Evolutionary conservation across 257 asterid species (phyloP).

Genomic region (Rehmannia glutinosa): DNA sequence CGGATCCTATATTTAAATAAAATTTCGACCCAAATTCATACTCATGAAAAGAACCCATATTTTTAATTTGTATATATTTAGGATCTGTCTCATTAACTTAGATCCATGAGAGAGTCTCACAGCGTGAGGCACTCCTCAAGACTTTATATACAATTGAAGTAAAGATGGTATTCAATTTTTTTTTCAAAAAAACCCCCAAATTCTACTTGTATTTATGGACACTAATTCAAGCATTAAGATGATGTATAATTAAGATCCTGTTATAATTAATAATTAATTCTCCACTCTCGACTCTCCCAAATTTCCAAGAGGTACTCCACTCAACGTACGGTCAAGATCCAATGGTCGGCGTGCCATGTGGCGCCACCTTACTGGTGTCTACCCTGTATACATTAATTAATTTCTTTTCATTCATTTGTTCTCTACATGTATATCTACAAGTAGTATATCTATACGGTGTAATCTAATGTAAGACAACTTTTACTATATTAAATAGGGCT

Average conservation of each 20-base stretch:
- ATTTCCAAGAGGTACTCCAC: conserved; percentile 38
- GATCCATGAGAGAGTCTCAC: too few species aligned
- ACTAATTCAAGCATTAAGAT: conserved; percentile 14
- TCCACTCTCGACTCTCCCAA: neutral
- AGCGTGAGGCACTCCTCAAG: too few species aligned
- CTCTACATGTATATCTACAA: neutral
- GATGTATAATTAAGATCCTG: conserved; percentile 9
- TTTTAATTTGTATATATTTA: too few species aligned
- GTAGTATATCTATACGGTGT: neutral
- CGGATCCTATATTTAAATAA: too few species aligned
- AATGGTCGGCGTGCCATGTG: conserved; percentile 40
- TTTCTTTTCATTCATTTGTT: neutral
- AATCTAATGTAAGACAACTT: conserved; percentile 15
- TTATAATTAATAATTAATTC: neutral
- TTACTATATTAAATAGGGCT: neutral
- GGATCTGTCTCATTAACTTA: too few species aligned
- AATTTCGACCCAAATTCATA: too few species aligned
- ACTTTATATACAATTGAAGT: too few species aligned
- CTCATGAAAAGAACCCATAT: too few species aligned
- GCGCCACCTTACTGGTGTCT: conserved; percentile 14
- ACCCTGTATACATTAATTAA: too few species aligned
- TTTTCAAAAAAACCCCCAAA: too few species aligned
- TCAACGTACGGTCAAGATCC: conserved; percentile 55
- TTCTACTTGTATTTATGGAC: too few species aligned
- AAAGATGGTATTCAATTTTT: too few species aligned